phyloP scores from a whole-genome alignment of 441 rosid genomes.

The Rhodomyrtus psidioides region DNA sequence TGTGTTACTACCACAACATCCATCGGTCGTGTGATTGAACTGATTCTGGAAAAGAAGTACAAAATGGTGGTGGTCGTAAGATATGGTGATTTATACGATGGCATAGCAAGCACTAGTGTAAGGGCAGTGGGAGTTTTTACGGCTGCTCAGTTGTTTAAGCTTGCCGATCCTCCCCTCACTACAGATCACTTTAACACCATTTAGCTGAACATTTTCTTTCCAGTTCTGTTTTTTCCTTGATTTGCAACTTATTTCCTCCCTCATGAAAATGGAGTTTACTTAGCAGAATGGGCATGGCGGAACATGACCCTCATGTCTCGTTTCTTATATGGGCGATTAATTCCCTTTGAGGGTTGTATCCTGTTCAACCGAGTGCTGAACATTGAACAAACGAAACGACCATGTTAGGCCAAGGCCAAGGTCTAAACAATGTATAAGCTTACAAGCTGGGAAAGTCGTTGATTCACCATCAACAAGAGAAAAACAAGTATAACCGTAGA shows the following conservation, averaged over 20 bases:
- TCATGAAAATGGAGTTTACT: not conserved
- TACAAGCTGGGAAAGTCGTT: not conserved
- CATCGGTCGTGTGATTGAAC: conserved; percentile 44
- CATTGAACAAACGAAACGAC: not conserved
- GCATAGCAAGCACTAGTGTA: conserved; percentile 17
- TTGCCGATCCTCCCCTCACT: conserved; percentile 13
- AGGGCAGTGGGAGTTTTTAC: conserved; percentile 64
- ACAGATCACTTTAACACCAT: not conserved
- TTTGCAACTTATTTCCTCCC: not conserved
- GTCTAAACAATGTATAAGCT: not conserved
- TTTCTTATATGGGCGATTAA: not conserved
- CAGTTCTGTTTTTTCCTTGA: not conserved
- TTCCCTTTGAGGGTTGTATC: not conserved
- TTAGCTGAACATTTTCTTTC: not conserved
- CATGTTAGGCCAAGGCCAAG: not conserved
- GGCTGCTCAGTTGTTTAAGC: conserved; percentile 34
- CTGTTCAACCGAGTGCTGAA: not conserved
- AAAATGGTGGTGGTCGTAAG: conserved; percentile 60
- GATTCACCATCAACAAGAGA: not conserved
- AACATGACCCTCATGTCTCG: not conserved
- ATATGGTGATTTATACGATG: conserved; percentile 20
- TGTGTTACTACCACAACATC: conserved; percentile 50
- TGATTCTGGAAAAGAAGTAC: conserved; percentile 51
- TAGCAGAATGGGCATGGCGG: not conserved
- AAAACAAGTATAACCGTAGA: too few relatives aligned